Evolutionary conservation across 2,329 filamentous ascomycete species (phyloP).

Genomic region (Mycosphaerelloides madeirae): DNA sequence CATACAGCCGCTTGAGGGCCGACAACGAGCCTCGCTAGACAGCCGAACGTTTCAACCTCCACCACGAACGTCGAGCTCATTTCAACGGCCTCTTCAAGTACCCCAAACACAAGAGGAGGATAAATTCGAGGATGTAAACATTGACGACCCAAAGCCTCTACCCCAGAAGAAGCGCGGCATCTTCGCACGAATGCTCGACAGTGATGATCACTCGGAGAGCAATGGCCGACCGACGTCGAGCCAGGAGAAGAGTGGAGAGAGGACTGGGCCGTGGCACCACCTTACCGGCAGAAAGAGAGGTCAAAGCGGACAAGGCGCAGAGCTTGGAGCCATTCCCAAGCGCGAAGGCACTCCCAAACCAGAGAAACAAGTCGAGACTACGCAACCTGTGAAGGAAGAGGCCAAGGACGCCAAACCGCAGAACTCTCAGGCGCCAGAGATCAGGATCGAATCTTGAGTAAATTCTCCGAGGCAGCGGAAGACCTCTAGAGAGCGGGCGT

Average conservation of each 20-base stretch:
- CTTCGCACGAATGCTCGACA: slow-evolving; percentile 74
- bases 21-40: slow-evolving; percentile 75
- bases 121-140: slow-evolving; percentile 81
- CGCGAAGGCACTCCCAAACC: slow-evolving; percentile 25
- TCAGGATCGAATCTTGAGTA: slow-evolving; percentile 27
- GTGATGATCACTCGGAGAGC: slow-evolving; percentile 32
- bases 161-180: slow-evolving; percentile 68
- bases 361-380: slow-evolving; percentile 13
- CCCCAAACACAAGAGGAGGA: slow-evolving; percentile 40
- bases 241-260: slow-evolving; percentile 16
- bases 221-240: slow-evolving; percentile 9
- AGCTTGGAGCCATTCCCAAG: slow-evolving; percentile 60
- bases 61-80: slow-evolving; percentile 39
- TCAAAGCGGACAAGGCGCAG: slow-evolving; percentile 64
- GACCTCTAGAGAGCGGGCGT: slow-evolving; percentile 4
- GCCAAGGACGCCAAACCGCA: slow-evolving; percentile 7
- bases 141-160: slow-evolving; percentile 67
- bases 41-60: slow-evolving; percentile 51
- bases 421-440: slow-evolving; percentile 11
- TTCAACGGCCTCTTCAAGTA: slow-evolving; percentile 29
- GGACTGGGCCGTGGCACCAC: slow-evolving; percentile 44
- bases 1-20: slow-evolving; percentile 52
- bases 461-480: slow-evolving; percentile 22
- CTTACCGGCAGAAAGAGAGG: slow-evolving; percentile 68
- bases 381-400: slow-evolving; percentile 11